Conservation (phyloP, 305 asterid genomes). For the Solanum hybrid region DNA sequence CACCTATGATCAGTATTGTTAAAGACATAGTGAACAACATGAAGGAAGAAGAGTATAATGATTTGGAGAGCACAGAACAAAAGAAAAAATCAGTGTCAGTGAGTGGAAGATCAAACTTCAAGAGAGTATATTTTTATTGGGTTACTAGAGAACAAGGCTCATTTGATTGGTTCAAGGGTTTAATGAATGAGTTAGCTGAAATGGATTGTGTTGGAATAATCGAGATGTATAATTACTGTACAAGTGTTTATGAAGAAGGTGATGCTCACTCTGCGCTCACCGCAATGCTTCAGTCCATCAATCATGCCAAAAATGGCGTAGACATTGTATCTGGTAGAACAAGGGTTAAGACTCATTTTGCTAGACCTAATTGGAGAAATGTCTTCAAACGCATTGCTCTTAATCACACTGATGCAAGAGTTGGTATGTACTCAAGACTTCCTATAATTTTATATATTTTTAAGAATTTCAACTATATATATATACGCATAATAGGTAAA, state of each 20-base stretch:
- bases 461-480: background rate
- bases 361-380: slow-evolving; percentile 91
- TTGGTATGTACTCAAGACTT: slow-evolving; percentile 37
- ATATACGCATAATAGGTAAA: no score
- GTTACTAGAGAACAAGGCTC: slow-evolving; percentile 95
- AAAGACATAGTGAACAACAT: slow-evolving; percentile 80
- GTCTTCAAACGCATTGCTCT: slow-evolving; percentile 68
- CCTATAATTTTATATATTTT: background rate
- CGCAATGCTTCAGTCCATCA: slow-evolving; percentile 87
- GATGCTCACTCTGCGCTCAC: slow-evolving; percentile 92
- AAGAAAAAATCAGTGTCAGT: background rate
- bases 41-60: slow-evolving; percentile 17
- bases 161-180: slow-evolving; percentile 93
- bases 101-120: slow-evolving; percentile 21
- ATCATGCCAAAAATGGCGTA: slow-evolving; percentile 85
- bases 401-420: slow-evolving; percentile 59
- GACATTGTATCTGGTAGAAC: slow-evolving; percentile 73
- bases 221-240: slow-evolving; percentile 92
- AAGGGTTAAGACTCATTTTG: slow-evolving; percentile 66
- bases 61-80: slow-evolving; percentile 6
- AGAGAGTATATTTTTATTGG: slow-evolving; percentile 88
- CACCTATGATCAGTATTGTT: slow-evolving; percentile 90
- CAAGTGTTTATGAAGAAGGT: slow-evolving; percentile 92
- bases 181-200: slow-evolving; percentile 82
- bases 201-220: slow-evolving; percentile 62